Evolutionary conservation across 2,329 filamentous ascomycete species (phyloP), one percentile per base, ranked within the genome.

Genomic region (Phyllosticta citriasiana): DNA sequence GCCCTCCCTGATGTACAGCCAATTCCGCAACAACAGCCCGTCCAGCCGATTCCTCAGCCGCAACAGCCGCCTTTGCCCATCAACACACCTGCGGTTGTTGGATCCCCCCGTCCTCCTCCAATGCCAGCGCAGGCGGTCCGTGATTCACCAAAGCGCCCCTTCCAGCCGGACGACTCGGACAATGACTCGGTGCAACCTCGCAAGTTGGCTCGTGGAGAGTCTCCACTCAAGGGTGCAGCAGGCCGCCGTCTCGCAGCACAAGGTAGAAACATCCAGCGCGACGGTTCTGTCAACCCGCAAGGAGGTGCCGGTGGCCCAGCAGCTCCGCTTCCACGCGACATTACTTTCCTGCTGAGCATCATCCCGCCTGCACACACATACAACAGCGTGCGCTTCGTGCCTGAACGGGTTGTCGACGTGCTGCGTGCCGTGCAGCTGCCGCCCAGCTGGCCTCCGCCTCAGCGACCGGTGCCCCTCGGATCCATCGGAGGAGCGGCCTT

Each of bases 141-240:
- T 59, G 74, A 72, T 62, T 79, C 77, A 9, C 78, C 78, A 1
- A 80, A 80, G 65, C 77, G 78, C 7, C 73, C 75, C 1, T 74
- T 78, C 27, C 75, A 77, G 35, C 73, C 74, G 2, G 89, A 92
- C 62, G 91, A 96, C 51, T 80, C 80, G 6, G 87, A 90, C 47
- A 86, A 87, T 63, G 85, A 87, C 66, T 87, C 89, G 22, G 60
- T 47, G 52, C 55, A 55, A 19, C 90, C 91, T 0, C 89, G 92
- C 67, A 97, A 97, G 73, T 82, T 97, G 57, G 84, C 87, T 56
- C 86, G 95, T 53, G 92, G 88, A n/a, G 91, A 89, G 61, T 97
- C 93, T 4, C 94, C 95, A 0, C 81, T 97, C 47, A 99, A 97
- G 72, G 91, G 91, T 14, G 89, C 90, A 1, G 91, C 93, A 47